Evolutionary conservation across 768 basidiomycete species (phyloP).

Genomic region (Hortiboletus flavorubellus): DNA sequence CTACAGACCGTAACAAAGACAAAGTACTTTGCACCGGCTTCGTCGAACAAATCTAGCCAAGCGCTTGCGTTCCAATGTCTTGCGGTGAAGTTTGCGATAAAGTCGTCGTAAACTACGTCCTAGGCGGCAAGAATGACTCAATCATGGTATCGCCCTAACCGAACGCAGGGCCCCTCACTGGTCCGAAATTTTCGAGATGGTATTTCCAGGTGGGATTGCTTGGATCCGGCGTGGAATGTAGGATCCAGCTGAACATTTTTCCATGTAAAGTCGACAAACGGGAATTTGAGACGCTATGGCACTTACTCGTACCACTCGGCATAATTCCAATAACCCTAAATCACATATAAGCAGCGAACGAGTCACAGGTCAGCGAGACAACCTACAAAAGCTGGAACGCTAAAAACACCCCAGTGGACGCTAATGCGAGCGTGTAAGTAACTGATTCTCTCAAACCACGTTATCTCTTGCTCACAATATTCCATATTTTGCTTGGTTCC

Average conservation of each 20-base stretch:
- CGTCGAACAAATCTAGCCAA: slow-evolving; percentile 54
- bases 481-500: slow-evolving; percentile 51
- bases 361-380: not conserved
- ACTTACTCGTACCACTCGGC: slow-evolving; percentile 59
- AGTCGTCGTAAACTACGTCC: slow-evolving; percentile 55
- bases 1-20: slow-evolving; percentile 48
- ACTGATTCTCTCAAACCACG: not conserved
- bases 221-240: slow-evolving; percentile 36
- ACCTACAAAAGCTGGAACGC: slow-evolving; percentile 43
- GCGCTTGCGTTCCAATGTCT: slow-evolving; percentile 50
- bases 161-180: slow-evolving; percentile 23
- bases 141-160: not conserved
- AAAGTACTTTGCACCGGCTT: slow-evolving; percentile 60
- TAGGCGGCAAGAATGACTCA: slow-evolving; percentile 11
- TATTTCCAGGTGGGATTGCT: slow-evolving; percentile 45
- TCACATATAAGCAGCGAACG: not conserved
- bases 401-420: slow-evolving; percentile 50
- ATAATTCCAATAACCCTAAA: slow-evolving; percentile 40
- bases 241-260: slow-evolving; percentile 32
- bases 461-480: slow-evolving; percentile 43
- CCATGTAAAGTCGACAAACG: not conserved
- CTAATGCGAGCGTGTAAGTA: slow-evolving; percentile 23
- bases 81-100: slow-evolving; percentile 52
- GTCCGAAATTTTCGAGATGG: slow-evolving; percentile 48
- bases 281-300: not conserved